These are phyloP conservation scores for Ajuga chamaepitys DNA, from an alignment of 257 asterid species.

Conservation along the genomic window DNA sequence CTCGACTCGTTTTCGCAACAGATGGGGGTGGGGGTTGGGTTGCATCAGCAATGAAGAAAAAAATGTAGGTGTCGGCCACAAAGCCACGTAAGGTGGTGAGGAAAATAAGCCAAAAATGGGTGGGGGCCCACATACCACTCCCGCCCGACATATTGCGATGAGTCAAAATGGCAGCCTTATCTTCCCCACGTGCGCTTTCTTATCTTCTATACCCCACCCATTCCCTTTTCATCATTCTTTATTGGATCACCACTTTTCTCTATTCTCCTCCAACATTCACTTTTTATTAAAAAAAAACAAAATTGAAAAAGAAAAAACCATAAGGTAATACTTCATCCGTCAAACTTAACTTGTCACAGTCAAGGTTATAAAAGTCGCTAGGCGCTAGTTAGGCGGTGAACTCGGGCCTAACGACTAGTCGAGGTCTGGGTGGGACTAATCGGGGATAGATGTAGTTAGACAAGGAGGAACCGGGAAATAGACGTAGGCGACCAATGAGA, in stretches of 20 bases:
- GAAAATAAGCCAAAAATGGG: background rate
- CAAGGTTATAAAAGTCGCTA: too few species aligned
- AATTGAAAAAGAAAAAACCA: too few species aligned
- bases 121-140: background rate
- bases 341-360: too few species aligned
- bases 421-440: too few species aligned
- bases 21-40: too few species aligned
- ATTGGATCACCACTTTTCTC: background rate
- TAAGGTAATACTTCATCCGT: too few species aligned
- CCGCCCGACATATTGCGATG: constrained; percentile 21
- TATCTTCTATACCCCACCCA: constrained; percentile 15
- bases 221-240: background rate
- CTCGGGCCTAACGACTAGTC: too few species aligned
- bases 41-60: background rate
- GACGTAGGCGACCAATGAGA: too few species aligned
- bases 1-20: too few species aligned
- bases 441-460: too few species aligned
- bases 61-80: constrained; percentile 50
- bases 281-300: background rate
- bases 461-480: too few species aligned
- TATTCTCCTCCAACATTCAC: background rate
- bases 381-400: too few species aligned
- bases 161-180: constrained; percentile 33
- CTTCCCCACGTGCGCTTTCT: constrained; percentile 34
- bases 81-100: background rate